Evolutionary conservation across 2,329 filamentous ascomycete genomes (phyloP).

Genomic region (Claviceps quebecensis): DNA sequence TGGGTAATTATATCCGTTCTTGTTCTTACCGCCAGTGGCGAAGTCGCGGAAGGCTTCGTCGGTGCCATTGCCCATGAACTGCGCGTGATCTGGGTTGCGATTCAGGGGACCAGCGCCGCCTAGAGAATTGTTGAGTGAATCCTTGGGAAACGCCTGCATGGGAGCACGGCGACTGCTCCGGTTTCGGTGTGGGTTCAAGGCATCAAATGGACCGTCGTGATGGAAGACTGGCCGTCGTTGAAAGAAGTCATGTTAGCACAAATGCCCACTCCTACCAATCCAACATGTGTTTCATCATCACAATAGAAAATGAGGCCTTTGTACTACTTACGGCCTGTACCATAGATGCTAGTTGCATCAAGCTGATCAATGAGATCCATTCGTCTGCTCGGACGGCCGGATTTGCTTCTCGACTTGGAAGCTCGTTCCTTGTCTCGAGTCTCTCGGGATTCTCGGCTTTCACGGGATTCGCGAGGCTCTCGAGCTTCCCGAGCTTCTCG

Average conservation of each 20-base stretch:
- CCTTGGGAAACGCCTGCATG: conserved; percentile 91
- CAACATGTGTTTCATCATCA: background rate
- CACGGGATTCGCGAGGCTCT: conserved; percentile 25
- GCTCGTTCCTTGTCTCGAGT: conserved; percentile 25
- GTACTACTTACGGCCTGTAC: conserved; percentile 61
- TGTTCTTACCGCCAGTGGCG: conserved; percentile 26
- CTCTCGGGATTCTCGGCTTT: conserved; percentile 31
- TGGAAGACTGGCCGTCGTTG: conserved; percentile 59
- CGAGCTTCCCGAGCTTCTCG: conserved; percentile 8
- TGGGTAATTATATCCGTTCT: conserved; percentile 13
- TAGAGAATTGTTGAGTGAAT: conserved; percentile 81
- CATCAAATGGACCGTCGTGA: conserved; percentile 94
- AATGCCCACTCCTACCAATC: no score
- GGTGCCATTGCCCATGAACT: conserved; percentile 68
- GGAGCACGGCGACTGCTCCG: conserved; percentile 71
- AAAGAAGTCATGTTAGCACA: background rate
- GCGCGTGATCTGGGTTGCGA: conserved; percentile 64
- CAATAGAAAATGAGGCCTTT: background rate
- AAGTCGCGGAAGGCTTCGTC: conserved; percentile 84
- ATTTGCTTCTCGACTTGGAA: conserved; percentile 31
- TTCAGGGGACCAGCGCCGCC: conserved; percentile 81
- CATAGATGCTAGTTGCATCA: conserved; percentile 91
- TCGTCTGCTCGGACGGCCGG: conserved; percentile 33
- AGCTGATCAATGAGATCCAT: conserved; percentile 93
- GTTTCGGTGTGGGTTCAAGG: conserved; percentile 88